Evolutionary conservation across 2,329 filamentous ascomycete species (phyloP), one percentile per base, ranked within the genome.

Genomic region (Verticillium tricorpus): DNA sequence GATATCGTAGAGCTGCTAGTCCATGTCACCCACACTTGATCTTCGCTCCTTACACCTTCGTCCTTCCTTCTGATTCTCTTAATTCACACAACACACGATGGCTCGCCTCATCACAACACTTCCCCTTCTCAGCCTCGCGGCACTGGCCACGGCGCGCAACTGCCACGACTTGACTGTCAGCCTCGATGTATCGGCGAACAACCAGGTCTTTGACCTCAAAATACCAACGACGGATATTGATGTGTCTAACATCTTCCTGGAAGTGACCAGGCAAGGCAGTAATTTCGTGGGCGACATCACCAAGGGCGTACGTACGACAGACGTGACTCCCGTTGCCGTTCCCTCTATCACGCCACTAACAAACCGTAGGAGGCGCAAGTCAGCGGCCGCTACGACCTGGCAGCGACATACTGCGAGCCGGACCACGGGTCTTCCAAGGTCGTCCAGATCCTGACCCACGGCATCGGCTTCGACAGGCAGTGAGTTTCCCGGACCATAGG

Each of bases 351-450:
- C 28, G 67, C 22, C 50, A 60, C 52, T 52, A 61, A 60, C 58
- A 55, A 5, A 12, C 11, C n/a, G 14, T 14, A 81, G 76, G 85
- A 83, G 67, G 68, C 75, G 32, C 83, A 79, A 0, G 72, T 86
- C 17, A 70, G 74, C 1, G 84, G 84, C 35, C 76, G 73, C 28
- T 89, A 88, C 73, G 71, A 82, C 5, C 82, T 90, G 57, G 82
- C 79, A 5, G 82, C 85, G 0, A 85, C 84, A 11, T 88, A 87
- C 75, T 90, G 88, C 72, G 73, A 78, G 60, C 87, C 87, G 0
- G 77, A 82, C 62, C 67, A 67, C 6, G 80, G 76, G 11, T 72
- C 78, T 12, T 70, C 77, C 59, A 40, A 68, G 15, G 65, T 70
- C 25, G 62, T 79, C 5, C 76, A 80, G 67, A 73, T 79, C 57